A percentile compares a stretch with the other conserved stretches of the same genome.
Evolutionary conservation across 495 filamentous ascomycete species (phyloP).

Genomic region (Neurospora sp.): DNA sequence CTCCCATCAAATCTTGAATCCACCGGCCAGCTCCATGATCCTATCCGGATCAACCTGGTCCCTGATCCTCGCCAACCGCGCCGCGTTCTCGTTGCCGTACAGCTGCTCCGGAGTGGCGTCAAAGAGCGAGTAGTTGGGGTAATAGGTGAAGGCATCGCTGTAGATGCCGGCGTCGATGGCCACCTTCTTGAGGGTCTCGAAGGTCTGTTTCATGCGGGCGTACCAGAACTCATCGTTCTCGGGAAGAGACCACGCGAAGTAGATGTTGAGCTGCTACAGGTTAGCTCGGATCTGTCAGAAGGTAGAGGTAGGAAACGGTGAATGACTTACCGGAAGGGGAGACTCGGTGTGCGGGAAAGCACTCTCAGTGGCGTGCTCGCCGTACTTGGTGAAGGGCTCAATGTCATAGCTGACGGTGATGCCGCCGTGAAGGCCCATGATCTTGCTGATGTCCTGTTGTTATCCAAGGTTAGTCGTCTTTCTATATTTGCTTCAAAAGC

Average conservation of each 20-base stretch:
- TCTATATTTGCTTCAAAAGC: neutral
- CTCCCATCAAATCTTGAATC: conserved; percentile 10
- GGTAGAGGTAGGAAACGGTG: neutral
- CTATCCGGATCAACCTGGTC: conserved; percentile 6
- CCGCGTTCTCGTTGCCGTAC: conserved; percentile 13
- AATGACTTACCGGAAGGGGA: conserved; percentile 12
- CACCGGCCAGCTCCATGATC: conserved; percentile 18
- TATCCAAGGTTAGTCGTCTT: neutral
- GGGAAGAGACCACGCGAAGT: conserved; percentile 12
- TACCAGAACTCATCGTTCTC: conserved; percentile 15
- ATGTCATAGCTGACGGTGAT: conserved; percentile 13
- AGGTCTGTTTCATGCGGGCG: conserved; percentile 4
- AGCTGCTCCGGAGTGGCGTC: conserved; percentile 4
- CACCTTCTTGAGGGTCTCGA: conserved; percentile 7
- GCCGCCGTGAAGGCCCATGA: conserved; percentile 2
- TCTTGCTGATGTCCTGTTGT: conserved; percentile 1
- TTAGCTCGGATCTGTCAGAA: neutral
- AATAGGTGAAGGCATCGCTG: conserved; percentile 1
- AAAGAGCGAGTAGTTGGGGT: conserved; percentile 17
- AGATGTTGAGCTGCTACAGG: conserved; percentile 10
- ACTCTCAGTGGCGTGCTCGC: conserved; percentile 11
- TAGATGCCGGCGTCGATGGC: conserved; percentile 17
- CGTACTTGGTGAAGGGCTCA: conserved; percentile 17
- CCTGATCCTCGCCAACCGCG: conserved; percentile 9
- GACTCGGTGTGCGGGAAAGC: conserved; percentile 16